These are phyloP conservation scores for Irpex rosettiformis DNA, from an alignment of 1,284 basidiomycete genomes.

Conservation along the genomic window DNA sequence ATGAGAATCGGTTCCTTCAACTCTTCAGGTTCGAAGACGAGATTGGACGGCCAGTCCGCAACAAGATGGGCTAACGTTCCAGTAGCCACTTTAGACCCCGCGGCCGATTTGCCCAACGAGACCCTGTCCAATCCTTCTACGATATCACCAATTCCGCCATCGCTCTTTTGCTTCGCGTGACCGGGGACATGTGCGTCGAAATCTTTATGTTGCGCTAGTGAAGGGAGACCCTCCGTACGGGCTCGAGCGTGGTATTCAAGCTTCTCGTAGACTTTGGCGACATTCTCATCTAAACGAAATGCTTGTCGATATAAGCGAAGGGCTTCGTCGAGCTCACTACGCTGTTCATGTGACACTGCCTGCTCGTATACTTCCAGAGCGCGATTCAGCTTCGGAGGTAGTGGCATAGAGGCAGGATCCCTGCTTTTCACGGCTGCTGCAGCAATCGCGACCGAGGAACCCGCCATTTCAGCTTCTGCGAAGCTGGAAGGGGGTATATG, in stretches of 20 bases:
- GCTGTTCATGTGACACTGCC: slow-evolving; percentile 73
- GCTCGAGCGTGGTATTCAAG: slow-evolving; percentile 35
- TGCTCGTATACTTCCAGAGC: slow-evolving; percentile 67
- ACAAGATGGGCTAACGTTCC: slow-evolving; percentile 47
- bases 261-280: slow-evolving; percentile 59
- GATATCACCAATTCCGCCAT: neutral
- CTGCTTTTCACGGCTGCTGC: neutral
- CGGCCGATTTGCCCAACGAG: slow-evolving; percentile 12
- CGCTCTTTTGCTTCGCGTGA: neutral
- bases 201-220: neutral
- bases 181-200: neutral
- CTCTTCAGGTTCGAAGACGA: slow-evolving; percentile 67
- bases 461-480: neutral
- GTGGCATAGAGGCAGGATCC: slow-evolving; percentile 10
- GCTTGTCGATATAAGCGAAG: slow-evolving; percentile 73
- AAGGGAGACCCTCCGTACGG: neutral
- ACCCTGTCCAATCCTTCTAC: slow-evolving; percentile 1
- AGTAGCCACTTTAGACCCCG: slow-evolving; percentile 23
- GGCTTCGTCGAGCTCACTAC: slow-evolving; percentile 72
- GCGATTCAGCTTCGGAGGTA: slow-evolving; percentile 34
- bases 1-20: slow-evolving; percentile 58
- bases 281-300: slow-evolving; percentile 69
- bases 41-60: slow-evolving; percentile 39
- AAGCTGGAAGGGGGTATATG: neutral
- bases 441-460: neutral